phyloP scores from a whole-genome alignment of 179 eudicot genomes.

The Beta corolliflora region DNA sequence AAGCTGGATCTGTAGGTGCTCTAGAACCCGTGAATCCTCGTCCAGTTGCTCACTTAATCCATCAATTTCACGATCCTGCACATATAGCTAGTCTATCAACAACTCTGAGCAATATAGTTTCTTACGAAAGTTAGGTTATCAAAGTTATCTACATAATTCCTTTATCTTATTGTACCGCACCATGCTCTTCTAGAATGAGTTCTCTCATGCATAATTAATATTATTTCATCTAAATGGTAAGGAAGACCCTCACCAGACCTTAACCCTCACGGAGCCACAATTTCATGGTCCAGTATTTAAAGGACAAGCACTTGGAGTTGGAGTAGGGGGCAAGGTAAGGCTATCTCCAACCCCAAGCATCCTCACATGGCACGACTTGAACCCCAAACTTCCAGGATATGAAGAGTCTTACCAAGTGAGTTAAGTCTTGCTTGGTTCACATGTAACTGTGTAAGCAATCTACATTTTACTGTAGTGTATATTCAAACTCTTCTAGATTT shows the following conservation, averaged over 20 bases:
- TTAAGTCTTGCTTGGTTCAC: too few species aligned
- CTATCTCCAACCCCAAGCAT: too few species aligned
- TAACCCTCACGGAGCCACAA: too few species aligned
- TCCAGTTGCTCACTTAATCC: conserved; percentile 88
- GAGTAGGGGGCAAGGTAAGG: too few species aligned
- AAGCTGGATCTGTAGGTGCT: conserved; percentile 85
- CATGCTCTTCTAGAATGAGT: not conserved
- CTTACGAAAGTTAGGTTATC: not conserved
- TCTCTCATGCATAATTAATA: not conserved
- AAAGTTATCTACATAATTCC: not conserved
- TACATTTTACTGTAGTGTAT: not conserved
- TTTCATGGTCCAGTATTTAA: too few species aligned
- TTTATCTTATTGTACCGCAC: not conserved
- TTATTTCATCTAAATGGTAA: too few species aligned
- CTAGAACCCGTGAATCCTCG: conserved; percentile 75
- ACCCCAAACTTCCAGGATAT: too few species aligned
- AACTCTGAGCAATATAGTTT: not conserved
- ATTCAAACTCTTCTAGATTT: not conserved
- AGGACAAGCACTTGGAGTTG: too few species aligned
- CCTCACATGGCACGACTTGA: too few species aligned
- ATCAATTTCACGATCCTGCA: conserved; percentile 58
- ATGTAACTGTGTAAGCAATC: too few species aligned
- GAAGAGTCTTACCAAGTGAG: too few species aligned
- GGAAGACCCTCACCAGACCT: too few species aligned
- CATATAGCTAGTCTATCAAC: not conserved